A percentile compares a stretch with the other conserved stretches of the same genome.
These are phyloP conservation scores for Arabidopsis lyrata DNA, from an alignment of 441 rosid genomes.

Conservation along the genomic window DNA sequence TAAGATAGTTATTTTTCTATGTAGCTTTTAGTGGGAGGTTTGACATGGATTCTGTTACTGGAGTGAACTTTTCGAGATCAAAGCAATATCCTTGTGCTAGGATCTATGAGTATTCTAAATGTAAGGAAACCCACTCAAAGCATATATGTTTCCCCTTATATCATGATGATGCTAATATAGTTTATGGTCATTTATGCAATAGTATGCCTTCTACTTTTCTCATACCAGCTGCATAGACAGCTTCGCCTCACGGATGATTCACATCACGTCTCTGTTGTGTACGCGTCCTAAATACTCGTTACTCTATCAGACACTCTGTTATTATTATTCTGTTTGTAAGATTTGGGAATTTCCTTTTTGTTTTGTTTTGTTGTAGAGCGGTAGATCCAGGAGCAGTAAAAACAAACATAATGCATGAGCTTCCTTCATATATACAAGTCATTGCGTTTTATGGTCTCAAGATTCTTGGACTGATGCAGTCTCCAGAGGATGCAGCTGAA, in stretches of 20 bases:
- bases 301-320: background rate
- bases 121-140: slow-evolving; percentile 51
- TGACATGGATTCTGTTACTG: slow-evolving; percentile 66
- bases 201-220: slow-evolving; percentile 83
- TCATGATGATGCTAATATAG: slow-evolving; percentile 39
- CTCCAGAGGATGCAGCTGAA: slow-evolving; percentile 66
- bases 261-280: slow-evolving; percentile 73
- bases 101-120: slow-evolving; percentile 79
- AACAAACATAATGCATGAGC: slow-evolving; percentile 91
- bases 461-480: slow-evolving; percentile 66
- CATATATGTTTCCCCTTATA: background rate
- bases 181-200: slow-evolving; percentile 37
- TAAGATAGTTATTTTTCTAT: slow-evolving; percentile 20
- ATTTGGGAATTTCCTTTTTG: background rate
- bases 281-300: slow-evolving; percentile 42
- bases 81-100: slow-evolving; percentile 69
- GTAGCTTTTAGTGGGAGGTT: slow-evolving; percentile 57
- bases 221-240: slow-evolving; percentile 78
- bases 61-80: slow-evolving; percentile 56
- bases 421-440: slow-evolving; percentile 64
- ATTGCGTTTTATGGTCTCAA: slow-evolving; percentile 55
- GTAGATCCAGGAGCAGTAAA: slow-evolving; percentile 89
- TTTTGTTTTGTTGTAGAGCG: slow-evolving; percentile 55
- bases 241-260: slow-evolving; percentile 55
- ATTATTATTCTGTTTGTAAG: background rate